These are phyloP conservation scores for Fusarium siculi DNA, from an alignment of 2,329 filamentous ascomycete genomes.

Conservation along the genomic window DNA sequence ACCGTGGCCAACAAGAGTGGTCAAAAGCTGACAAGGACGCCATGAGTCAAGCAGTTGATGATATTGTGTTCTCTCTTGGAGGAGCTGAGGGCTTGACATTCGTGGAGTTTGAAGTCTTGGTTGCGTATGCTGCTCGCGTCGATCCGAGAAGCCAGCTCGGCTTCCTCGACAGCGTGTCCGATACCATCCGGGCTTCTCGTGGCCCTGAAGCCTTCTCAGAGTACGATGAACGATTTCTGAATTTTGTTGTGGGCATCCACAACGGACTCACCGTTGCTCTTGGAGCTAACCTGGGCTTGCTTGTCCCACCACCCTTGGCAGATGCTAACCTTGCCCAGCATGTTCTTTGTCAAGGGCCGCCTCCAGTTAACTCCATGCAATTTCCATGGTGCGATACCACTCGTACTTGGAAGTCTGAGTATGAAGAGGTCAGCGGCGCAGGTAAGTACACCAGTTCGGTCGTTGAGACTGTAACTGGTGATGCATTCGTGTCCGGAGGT, in stretches of 20 bases:
- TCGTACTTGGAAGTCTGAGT: background rate
- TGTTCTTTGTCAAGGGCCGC: background rate
- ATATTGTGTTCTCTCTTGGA: background rate
- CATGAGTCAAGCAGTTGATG: background rate
- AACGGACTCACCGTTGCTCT: background rate
- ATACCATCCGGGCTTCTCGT: background rate
- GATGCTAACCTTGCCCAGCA: background rate
- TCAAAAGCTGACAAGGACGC: fast-evolving
- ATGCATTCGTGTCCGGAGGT: background rate
- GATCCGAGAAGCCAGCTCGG: background rate
- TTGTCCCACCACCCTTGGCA: too few species aligned
- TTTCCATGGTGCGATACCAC: too few species aligned
- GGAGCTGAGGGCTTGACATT: background rate
- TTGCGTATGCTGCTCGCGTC: background rate
- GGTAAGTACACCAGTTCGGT: background rate
- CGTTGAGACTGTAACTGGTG: background rate
- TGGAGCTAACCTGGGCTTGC: too few species aligned
- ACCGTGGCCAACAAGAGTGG: background rate
- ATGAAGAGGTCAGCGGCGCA: background rate
- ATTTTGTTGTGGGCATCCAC: background rate
- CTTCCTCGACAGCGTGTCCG: background rate
- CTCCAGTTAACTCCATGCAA: fast-evolving
- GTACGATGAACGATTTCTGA: background rate
- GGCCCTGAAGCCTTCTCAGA: background rate
- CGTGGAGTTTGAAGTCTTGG: background rate